A percentile compares a stretch with the other conserved stretches of the same genome.
phyloP scores from a whole-genome alignment of 768 basidiomycete species.

The Macrolepiota fuliginosa region DNA sequence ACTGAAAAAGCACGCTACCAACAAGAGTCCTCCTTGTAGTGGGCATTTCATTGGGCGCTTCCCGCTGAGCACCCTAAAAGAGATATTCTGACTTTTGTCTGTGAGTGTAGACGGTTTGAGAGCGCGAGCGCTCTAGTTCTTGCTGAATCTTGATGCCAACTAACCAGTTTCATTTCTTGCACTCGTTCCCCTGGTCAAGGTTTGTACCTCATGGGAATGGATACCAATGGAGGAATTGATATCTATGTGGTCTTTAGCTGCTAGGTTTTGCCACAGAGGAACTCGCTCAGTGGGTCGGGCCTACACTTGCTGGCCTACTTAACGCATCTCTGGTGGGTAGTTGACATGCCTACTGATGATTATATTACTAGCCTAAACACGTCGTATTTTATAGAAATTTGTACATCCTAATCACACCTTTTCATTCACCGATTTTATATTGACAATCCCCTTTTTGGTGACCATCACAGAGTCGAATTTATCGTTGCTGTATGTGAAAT shows the following conservation, averaged over 20 bases:
- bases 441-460: constrained; percentile 7
- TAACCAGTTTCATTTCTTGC: constrained; percentile 76
- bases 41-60: constrained; percentile 67
- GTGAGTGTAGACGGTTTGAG: constrained; percentile 40
- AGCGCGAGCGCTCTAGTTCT: neutral
- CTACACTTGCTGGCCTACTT: constrained; percentile 78
- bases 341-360: neutral
- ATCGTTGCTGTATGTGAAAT: constrained; percentile 70
- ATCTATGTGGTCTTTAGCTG: constrained; percentile 42
- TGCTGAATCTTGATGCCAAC: neutral
- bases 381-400: constrained; percentile 42
- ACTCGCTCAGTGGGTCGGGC: constrained; percentile 75
- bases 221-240: neutral
- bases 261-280: constrained; percentile 87
- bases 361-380: constrained; percentile 1
- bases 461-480: constrained; percentile 50
- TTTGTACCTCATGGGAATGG: constrained; percentile 20
- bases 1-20: neutral
- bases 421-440: neutral
- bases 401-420: constrained; percentile 26
- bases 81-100: constrained; percentile 69
- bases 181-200: constrained; percentile 84
- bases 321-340: constrained; percentile 76
- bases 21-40: constrained; percentile 40
- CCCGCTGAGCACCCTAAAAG: constrained; percentile 30